A percentile compares a stretch with the other conserved stretches of the same genome.
Evolutionary conservation across 768 basidiomycete genomes (phyloP).

Genomic region (Hydnum rufescens): DNA sequence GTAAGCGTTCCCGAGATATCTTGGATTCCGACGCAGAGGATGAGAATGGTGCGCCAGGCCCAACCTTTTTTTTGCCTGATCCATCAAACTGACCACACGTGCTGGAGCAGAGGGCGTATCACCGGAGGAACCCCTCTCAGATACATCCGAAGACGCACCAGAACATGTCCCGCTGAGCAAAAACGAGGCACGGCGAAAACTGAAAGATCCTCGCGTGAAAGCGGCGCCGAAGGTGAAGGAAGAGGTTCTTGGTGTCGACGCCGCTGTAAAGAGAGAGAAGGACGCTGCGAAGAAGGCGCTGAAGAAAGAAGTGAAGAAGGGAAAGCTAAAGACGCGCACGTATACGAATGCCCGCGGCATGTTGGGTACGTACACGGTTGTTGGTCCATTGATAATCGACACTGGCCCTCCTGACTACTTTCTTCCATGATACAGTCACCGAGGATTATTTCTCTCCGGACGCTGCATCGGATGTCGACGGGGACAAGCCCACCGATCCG

Average conservation of each 20-base stretch:
- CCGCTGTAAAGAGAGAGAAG: conserved; percentile 23
- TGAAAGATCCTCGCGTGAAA: conserved; percentile 14
- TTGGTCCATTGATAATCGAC: conserved; percentile 1
- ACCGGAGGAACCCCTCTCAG: conserved; percentile 3
- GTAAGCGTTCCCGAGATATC: not conserved
- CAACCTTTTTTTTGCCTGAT: not conserved
- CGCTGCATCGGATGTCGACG: conserved; percentile 23
- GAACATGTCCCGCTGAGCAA: conserved; percentile 10
- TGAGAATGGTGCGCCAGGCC: not conserved
- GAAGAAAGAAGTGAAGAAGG: conserved; percentile 52
- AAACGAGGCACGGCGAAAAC: conserved; percentile 12
- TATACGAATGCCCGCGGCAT: conserved; percentile 49
- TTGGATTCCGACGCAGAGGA: not conserved
- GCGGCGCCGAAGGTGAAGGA: conserved; percentile 10
- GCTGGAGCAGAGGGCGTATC: not conserved
- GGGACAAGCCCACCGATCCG: not conserved
- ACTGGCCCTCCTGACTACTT: too few species aligned
- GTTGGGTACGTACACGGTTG: conserved; percentile 21
- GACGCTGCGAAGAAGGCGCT: conserved; percentile 22
- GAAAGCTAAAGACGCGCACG: conserved; percentile 47
- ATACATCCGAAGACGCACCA: conserved; percentile 8
- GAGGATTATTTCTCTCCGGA: conserved; percentile 72
- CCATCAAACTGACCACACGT: not conserved
- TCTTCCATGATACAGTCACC: conserved; percentile 30
- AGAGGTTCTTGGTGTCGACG: conserved; percentile 13